These are phyloP conservation scores for Termitomyces sp. DNA, from an alignment of 768 basidiomycete species.

Conservation along the genomic window DNA sequence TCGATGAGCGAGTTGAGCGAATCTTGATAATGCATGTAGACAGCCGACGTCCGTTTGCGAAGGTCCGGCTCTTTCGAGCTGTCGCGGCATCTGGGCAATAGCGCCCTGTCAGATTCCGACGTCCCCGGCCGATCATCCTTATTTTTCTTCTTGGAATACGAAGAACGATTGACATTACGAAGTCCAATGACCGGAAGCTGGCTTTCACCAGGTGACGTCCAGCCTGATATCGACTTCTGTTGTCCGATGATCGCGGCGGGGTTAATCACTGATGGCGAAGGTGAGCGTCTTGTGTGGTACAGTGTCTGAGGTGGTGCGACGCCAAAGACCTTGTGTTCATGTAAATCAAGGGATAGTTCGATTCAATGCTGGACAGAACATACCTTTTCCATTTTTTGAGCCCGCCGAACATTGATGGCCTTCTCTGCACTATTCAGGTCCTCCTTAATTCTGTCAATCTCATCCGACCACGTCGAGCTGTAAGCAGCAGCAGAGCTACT, in stretches of 20 bases:
- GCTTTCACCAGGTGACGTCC: constrained; percentile 17
- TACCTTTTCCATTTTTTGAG: constrained; percentile 87
- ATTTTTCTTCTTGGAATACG: constrained; percentile 40
- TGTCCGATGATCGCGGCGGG: constrained; percentile 7
- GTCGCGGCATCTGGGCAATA: constrained; percentile 33
- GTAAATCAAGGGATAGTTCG: background rate
- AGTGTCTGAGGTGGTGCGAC: constrained; percentile 73
- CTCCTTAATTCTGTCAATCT: constrained; percentile 59
- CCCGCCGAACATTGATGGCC: constrained; percentile 72
- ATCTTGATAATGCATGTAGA: constrained; percentile 75
- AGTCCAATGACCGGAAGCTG: constrained; percentile 16
- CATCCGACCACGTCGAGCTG: constrained; percentile 44
- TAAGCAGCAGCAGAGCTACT: constrained; percentile 49
- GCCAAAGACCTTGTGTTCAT: constrained; percentile 63
- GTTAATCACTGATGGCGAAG: constrained; percentile 27
- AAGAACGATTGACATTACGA: constrained; percentile 43
- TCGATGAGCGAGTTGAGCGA: constrained; percentile 78
- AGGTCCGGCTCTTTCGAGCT: constrained; percentile 9
- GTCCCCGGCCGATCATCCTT: constrained; percentile 44
- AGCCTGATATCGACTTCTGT: constrained; percentile 10
- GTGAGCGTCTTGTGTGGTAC: constrained; percentile 60
- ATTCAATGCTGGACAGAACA: constrained; percentile 8
- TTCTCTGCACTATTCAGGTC: constrained; percentile 71
- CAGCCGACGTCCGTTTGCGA: constrained; percentile 30
- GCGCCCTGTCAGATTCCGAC: constrained; percentile 53